Percentiles rank a stretch among this genome's conserved stretches.
Conservation (phyloP, 1,139 yeast species). For the Sugiyamaella grinbergsii region DNA sequence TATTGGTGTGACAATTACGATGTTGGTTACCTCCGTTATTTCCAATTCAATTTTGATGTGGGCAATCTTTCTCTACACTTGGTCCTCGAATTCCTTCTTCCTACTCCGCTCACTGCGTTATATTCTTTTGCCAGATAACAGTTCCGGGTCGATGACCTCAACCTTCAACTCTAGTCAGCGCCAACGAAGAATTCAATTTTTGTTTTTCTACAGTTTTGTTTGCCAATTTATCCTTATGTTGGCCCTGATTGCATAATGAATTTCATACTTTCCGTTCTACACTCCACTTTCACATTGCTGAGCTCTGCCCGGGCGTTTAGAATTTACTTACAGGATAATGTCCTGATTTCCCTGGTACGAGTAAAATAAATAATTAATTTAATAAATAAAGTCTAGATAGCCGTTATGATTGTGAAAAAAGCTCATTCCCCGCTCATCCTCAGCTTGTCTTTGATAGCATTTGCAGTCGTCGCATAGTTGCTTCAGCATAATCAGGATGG, state of each 20-base stretch:
- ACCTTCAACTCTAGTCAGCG: slow-evolving; percentile 59
- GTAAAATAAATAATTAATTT: background rate
- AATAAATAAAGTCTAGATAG: slow-evolving; percentile 6
- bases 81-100: slow-evolving; percentile 48
- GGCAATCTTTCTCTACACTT: slow-evolving; percentile 45
- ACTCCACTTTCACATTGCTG: background rate
- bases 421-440: background rate
- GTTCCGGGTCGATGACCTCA: slow-evolving; percentile 29
- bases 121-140: slow-evolving; percentile 59
- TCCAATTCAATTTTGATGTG: slow-evolving; percentile 50
- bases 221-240: slow-evolving; percentile 69
- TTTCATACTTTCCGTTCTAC: background rate
- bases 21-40: slow-evolving; percentile 46
- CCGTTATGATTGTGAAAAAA: background rate
- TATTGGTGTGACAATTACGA: slow-evolving; percentile 58
- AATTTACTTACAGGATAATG: background rate
- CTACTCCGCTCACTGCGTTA: slow-evolving; percentile 80
- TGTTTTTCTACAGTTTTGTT: slow-evolving; percentile 82
- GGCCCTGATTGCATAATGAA: slow-evolving; percentile 45
- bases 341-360: background rate
- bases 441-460: slow-evolving; percentile 10
- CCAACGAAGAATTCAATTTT: slow-evolving; percentile 80
- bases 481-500: slow-evolving; percentile 10
- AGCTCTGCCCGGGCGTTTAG: slow-evolving; percentile 3
- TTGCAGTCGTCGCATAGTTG: slow-evolving; percentile 12